A percentile compares a stretch with the other conserved stretches of the same genome.
These are phyloP conservation scores for Imleria badia DNA, from an alignment of 768 basidiomycete genomes.

Conservation along the genomic window DNA sequence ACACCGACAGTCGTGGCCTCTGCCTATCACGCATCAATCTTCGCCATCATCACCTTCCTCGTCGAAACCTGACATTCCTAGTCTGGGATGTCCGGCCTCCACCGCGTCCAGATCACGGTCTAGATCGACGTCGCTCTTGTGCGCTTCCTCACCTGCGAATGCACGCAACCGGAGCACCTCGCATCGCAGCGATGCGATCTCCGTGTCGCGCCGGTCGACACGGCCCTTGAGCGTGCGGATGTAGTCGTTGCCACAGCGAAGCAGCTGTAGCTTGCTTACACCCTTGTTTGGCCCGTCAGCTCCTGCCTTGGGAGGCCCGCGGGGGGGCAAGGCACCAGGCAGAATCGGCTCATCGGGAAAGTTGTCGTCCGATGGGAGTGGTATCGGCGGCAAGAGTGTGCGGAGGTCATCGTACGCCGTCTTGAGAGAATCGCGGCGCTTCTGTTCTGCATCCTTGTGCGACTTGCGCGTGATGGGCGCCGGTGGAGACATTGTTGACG, in stretches of 20 bases:
- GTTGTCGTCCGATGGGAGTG: conserved; percentile 73
- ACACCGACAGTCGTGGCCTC: neutral
- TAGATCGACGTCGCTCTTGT: conserved; percentile 26
- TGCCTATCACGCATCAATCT: conserved; percentile 11
- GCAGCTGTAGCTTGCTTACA: conserved; percentile 89
- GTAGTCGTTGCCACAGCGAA: conserved; percentile 90
- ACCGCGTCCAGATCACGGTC: conserved; percentile 32
- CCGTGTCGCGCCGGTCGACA: conserved; percentile 76
- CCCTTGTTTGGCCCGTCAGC: conserved; percentile 93
- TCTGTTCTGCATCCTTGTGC: conserved; percentile 97
- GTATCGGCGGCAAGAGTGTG: conserved; percentile 82
- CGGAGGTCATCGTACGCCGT: conserved; percentile 88
- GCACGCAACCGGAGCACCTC: conserved; percentile 64
- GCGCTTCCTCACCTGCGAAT: conserved; percentile 26
- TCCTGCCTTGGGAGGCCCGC: conserved; percentile 82
- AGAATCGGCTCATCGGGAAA: conserved; percentile 71
- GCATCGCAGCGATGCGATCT: conserved; percentile 63
- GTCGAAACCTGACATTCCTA: conserved; percentile 28
- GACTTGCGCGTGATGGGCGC: conserved; percentile 68
- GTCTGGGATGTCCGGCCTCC: conserved; percentile 18
- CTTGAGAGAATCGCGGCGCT: conserved; percentile 94
- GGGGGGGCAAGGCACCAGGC: conserved; percentile 86
- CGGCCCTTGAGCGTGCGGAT: conserved; percentile 74
- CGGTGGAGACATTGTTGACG: conserved; percentile 32
- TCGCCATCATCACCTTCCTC: conserved; percentile 36